Evolutionary conservation across 129 eudicot genomes (phyloP).

Genomic region (Gnaphalium uliginosum): DNA sequence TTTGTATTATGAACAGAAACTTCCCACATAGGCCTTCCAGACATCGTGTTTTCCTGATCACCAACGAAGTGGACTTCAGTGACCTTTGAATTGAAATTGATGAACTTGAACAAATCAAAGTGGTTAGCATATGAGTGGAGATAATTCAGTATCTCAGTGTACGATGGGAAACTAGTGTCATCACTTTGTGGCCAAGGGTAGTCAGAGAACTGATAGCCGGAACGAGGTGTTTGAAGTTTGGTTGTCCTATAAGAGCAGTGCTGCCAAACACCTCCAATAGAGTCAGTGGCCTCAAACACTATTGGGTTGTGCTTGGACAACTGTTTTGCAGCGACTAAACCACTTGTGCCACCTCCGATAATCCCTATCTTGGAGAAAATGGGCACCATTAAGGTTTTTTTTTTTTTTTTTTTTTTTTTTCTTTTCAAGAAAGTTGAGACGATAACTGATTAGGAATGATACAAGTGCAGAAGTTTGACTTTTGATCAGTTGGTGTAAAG

Average conservation of each 20-base stretch:
- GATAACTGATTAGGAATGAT: background rate
- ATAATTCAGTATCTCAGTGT: conserved; percentile 57
- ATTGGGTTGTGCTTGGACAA: conserved; percentile 55
- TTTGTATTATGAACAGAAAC: conserved; percentile 56
- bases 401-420: background rate
- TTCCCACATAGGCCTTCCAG: conserved; percentile 58
- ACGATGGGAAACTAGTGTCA: conserved; percentile 53
- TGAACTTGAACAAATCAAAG: conserved; percentile 61
- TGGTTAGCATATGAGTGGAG: conserved; percentile 56
- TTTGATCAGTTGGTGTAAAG: background rate
- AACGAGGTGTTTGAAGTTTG: conserved; percentile 73
- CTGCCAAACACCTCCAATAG: conserved; percentile 79
- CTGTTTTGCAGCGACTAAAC: conserved; percentile 80
- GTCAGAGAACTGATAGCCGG: conserved; percentile 80
- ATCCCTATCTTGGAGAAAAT: conserved; percentile 53
- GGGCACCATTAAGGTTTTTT: conserved; percentile 26
- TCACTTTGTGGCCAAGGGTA: conserved; percentile 74
- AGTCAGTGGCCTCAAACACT: conserved; percentile 71
- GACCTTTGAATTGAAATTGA: conserved; percentile 71
- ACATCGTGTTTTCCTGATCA: conserved; percentile 22
- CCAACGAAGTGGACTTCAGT: conserved; percentile 61
- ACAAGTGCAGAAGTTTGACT: background rate
- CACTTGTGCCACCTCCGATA: conserved; percentile 77
- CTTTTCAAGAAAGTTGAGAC: background rate
- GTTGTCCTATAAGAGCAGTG: conserved; percentile 62